phyloP scores from a whole-genome alignment of 1,284 basidiomycete genomes.

The Ganoderma sp. region DNA sequence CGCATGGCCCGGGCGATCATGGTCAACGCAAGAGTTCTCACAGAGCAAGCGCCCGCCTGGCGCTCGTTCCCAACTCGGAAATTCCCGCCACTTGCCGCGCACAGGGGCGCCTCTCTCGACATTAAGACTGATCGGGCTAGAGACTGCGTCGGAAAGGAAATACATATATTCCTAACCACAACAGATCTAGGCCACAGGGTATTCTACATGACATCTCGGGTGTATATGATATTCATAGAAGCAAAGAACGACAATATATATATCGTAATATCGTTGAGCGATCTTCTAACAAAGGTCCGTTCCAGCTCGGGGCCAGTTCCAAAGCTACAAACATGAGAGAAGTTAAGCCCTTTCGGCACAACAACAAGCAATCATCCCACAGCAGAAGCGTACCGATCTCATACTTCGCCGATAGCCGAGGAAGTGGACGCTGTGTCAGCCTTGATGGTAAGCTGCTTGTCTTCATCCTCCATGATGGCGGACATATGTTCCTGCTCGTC shows the following conservation, averaged over 20 bases:
- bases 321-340: not conserved
- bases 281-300: not conserved
- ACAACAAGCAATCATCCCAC: not conserved
- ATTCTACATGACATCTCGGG: not conserved
- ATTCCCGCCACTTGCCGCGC: slow-evolving; percentile 10
- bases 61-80: slow-evolving; percentile 14
- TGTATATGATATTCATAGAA: not conserved
- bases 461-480: slow-evolving; percentile 10
- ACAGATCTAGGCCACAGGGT: not conserved
- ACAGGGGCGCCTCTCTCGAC: not conserved
- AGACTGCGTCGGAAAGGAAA: not conserved
- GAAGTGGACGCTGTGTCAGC: slow-evolving; percentile 22
- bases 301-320: not conserved
- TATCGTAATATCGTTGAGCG: not conserved
- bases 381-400: not conserved
- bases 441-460: slow-evolving; percentile 13
- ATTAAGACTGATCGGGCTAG: not conserved
- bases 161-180: not conserved
- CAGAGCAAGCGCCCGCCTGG: slow-evolving; percentile 9
- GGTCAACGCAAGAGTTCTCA: slow-evolving; percentile 12
- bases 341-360: not conserved
- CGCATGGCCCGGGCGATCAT: not conserved
- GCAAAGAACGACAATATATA: not conserved
- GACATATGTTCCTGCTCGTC: slow-evolving; percentile 15
- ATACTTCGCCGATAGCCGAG: slow-evolving; percentile 3